phyloP scores from a whole-genome alignment of 2,329 filamentous ascomycete genomes.

The Alternaria hordeiaustralica region DNA sequence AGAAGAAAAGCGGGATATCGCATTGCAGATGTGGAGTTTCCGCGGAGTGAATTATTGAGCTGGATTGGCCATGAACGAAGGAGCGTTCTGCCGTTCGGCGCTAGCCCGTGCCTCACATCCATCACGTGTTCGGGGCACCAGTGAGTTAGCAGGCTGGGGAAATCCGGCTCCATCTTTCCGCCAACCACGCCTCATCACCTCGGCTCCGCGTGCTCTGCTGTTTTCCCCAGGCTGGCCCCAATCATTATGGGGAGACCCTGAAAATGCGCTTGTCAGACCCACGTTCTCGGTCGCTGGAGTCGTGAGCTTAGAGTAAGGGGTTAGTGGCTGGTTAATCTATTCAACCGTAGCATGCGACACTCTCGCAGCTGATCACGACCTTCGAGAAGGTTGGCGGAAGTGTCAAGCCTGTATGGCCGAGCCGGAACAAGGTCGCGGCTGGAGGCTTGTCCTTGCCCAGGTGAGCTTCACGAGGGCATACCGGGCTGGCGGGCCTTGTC shows the following conservation, averaged over 20 bases:
- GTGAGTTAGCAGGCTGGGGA: slow-evolving; percentile 1
- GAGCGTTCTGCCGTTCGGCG: slow-evolving; percentile 1
- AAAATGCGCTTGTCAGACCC: slow-evolving; percentile 8
- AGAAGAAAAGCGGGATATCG: slow-evolving; percentile 4
- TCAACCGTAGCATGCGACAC: slow-evolving; percentile 20
- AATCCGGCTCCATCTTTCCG: slow-evolving; percentile 5
- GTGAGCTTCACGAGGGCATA: slow-evolving; percentile 3
- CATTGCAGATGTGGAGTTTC: slow-evolving; percentile 3
- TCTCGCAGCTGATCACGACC: slow-evolving; percentile 8
- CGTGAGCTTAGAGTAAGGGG: slow-evolving; percentile 19
- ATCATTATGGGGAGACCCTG: not conserved
- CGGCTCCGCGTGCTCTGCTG: slow-evolving; percentile 2
- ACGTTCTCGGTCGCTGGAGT: slow-evolving; percentile 12
- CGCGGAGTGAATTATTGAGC: not conserved
- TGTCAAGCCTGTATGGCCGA: not conserved
- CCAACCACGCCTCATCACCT: slow-evolving; percentile 11
- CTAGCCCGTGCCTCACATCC: not conserved
- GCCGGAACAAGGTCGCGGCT: not conserved
- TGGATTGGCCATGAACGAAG: not conserved
- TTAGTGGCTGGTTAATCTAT: slow-evolving; percentile 24
- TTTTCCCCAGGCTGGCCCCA: not conserved
- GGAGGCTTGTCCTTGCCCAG: slow-evolving; percentile 5
- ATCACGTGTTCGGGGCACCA: slow-evolving; percentile 3
- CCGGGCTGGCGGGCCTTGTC: slow-evolving; percentile 9
- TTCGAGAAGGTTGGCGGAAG: slow-evolving; percentile 18